Evolutionary conservation across 257 asterid species (phyloP).

Genomic region (Misopates orontium): DNA sequence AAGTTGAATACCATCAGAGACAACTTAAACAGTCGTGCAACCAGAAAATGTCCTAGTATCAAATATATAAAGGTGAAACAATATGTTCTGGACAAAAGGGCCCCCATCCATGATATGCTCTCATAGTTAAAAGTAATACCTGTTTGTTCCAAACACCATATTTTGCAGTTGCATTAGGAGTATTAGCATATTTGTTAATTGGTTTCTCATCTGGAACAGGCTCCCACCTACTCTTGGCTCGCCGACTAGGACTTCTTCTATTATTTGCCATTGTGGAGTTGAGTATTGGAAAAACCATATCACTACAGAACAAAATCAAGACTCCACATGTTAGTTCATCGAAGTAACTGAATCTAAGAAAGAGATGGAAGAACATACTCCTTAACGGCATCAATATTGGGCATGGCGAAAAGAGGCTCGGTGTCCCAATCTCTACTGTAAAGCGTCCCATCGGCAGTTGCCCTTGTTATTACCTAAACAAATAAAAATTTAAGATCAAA

Average conservation of each 20-base stretch:
- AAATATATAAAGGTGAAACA: constrained; percentile 2
- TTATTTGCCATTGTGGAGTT: constrained; percentile 49
- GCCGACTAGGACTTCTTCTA: constrained; percentile 77
- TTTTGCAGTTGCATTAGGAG: constrained; percentile 45
- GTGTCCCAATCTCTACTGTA: constrained; percentile 85
- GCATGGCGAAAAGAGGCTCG: constrained; percentile 81
- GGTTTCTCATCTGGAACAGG: constrained; percentile 72
- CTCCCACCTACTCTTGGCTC: constrained; percentile 98
- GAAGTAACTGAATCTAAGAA: constrained; percentile 13
- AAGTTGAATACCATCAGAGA: constrained; percentile 7
- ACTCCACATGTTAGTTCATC: constrained; percentile 19
- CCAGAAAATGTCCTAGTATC: constrained; percentile 15
- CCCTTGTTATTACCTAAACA: constrained; percentile 72
- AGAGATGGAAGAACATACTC: constrained; percentile 52
- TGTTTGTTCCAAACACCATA: constrained; percentile 81
- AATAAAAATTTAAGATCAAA: constrained; percentile 26
- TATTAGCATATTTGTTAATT: constrained; percentile 48
- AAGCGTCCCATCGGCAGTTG: constrained; percentile 87
- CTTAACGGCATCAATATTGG: constrained; percentile 48
- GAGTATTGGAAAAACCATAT: constrained; percentile 41
- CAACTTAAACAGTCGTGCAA: constrained; percentile 1
- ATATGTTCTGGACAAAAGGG: neutral
- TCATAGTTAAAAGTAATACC: constrained; percentile 41
- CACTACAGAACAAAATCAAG: constrained; percentile 47
- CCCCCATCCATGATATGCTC: neutral